These are phyloP conservation scores for Globisporangium canariense DNA, from an alignment of 352 stramenopile species.

Conservation along the genomic window DNA sequence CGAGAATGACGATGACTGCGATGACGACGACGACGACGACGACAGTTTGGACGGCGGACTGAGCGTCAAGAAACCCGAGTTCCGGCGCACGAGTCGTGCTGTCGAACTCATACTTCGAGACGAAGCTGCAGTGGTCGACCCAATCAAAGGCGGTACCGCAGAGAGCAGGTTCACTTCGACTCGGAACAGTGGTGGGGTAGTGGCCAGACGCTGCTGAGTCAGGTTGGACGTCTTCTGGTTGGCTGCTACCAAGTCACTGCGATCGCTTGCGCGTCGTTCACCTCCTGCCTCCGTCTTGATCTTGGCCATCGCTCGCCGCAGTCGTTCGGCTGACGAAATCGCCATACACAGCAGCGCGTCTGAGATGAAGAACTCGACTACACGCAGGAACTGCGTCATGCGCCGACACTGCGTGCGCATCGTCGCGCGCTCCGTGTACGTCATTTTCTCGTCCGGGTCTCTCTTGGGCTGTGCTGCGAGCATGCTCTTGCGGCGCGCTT, in stretches of 20 bases:
- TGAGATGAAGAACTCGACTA: constrained; percentile 90
- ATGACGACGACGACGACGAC: neutral
- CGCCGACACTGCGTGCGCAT: constrained; percentile 90
- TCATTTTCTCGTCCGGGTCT: constrained; percentile 71
- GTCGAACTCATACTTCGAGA: neutral
- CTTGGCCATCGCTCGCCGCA: constrained; percentile 38
- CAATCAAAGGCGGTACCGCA: constrained; percentile 18
- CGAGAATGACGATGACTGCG: neutral
- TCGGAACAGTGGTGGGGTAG: constrained; percentile 51
- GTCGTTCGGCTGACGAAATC: constrained; percentile 46
- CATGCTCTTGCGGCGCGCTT: constrained; percentile 19
- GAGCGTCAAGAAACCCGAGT: constrained; percentile 21
- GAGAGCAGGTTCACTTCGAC: constrained; percentile 58
- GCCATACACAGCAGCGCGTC: constrained; percentile 73
- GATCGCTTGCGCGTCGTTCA: neutral
- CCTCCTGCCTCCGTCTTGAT: constrained; percentile 29
- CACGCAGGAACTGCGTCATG: constrained; percentile 88
- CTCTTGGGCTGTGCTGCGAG: constrained; percentile 16
- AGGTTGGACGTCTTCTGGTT: neutral
- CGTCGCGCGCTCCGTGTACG: constrained; percentile 92
- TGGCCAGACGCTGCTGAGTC: neutral
- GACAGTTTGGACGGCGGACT: constrained; percentile 5
- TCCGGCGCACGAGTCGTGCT: constrained; percentile 16
- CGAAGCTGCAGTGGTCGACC: neutral
- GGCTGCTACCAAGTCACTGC: constrained; percentile 2